Evolutionary conservation across 108 stramenopile species (phyloP).

Genomic region (Cyclotella sp.): DNA sequence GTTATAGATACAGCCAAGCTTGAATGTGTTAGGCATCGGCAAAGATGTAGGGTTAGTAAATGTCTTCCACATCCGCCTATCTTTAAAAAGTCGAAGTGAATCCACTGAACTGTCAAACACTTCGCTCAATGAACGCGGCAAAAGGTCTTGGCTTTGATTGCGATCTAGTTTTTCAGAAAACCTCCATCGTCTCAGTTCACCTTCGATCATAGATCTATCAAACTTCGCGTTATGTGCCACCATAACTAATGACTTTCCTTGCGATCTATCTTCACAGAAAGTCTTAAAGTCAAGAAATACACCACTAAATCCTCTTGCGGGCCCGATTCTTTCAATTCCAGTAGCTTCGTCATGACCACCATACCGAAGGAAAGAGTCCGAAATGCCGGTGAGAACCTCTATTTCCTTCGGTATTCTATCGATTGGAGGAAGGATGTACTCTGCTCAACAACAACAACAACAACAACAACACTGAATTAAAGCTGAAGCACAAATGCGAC

Average conservation of each 20-base stretch:
- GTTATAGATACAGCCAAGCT: conserved; percentile 23
- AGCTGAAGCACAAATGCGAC: background rate
- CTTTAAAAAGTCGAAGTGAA: conserved; percentile 31
- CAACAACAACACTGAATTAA: background rate
- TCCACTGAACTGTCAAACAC: conserved; percentile 38
- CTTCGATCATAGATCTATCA: conserved; percentile 39
- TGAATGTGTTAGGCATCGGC: conserved; percentile 34
- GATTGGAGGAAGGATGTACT: conserved; percentile 48
- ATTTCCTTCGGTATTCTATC: conserved; percentile 26
- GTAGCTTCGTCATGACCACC: conserved; percentile 28
- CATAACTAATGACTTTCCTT: conserved; percentile 18
- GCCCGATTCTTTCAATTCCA: conserved; percentile 10
- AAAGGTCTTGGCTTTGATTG: background rate
- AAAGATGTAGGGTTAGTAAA: background rate
- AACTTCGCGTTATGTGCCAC: conserved; percentile 46
- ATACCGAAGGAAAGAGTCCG: conserved; percentile 36
- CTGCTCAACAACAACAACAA: background rate
- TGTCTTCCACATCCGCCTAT: conserved; percentile 27
- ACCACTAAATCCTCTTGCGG: conserved; percentile 25
- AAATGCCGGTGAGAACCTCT: conserved; percentile 42
- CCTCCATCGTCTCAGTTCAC: conserved; percentile 40
- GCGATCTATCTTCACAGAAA: conserved; percentile 28
- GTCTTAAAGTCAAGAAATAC: conserved; percentile 30
- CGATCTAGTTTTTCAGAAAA: background rate
- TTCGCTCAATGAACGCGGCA: conserved; percentile 19